Base-by-base conservation (phyloP, 768 basidiomycete species). In the Gautieria morchelliformis region DNA sequence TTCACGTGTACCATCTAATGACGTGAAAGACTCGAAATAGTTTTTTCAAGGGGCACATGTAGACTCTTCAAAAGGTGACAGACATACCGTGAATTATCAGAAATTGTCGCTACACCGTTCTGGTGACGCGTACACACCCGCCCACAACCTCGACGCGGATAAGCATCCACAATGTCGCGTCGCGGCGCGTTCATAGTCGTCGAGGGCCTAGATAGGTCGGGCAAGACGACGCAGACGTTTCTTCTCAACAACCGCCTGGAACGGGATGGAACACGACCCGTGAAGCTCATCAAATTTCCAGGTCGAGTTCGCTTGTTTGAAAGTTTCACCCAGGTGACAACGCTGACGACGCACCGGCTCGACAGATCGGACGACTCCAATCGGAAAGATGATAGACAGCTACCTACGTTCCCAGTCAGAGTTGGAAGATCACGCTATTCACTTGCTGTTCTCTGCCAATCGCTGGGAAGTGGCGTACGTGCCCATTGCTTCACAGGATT, bases 401-500 rank as follows among this genome's bases (percentile, higher is more conserved):
- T 99, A 98, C 69, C 76, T 99, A 56, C 83, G 82, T 48, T 88
- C 87, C 14, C 70, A 89, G 52, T 78, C 87, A 14, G 91, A 98
- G 14, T 77, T 99, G 51, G 93, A 95, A 68, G 93, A 97, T 71
- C 87, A 77, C 60, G 89, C 85, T 1, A 84, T 98, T 50, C 95
- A 98, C 67, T 81, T 97, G 3, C 79, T 99, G 56, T 98, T 99
- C 75, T 86, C 92, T 45, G 96, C 94, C 2, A 99, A 99, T 67
- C 80, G 95, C 37, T 98, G 96, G 96, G 94, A 98, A 68, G 80
- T 87, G 60, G 85, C 87, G 90, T 95, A 58, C 64, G 75, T 71
- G 7, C 49, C 17, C n/a, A 15, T 22, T 17, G 17, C 32, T 51
- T 52, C 53, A 30, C 8, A 33, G 20, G 20, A 7, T 14, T 30